Percentiles rank a stretch among this genome's conserved stretches.
These are phyloP conservation scores for Annulohypoxylon maeteangense DNA, from an alignment of 495 filamentous ascomycete genomes.

Conservation along the genomic window DNA sequence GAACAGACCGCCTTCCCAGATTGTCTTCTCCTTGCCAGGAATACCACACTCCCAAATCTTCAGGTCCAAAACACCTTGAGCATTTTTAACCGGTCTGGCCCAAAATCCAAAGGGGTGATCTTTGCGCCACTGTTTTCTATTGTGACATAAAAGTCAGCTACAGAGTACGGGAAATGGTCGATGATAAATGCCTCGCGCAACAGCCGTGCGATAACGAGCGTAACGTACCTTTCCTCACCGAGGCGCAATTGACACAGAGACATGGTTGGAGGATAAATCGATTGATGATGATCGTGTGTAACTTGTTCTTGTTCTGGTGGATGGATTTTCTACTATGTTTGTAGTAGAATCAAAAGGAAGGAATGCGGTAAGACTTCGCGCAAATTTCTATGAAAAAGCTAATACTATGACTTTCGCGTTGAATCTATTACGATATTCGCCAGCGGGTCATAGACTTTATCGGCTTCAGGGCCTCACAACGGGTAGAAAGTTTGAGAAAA, in stretches of 20 bases:
- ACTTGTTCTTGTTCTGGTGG: neutral
- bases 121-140: slow-evolving; percentile 93
- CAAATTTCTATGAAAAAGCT: slow-evolving; percentile 13
- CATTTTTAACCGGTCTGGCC: slow-evolving; percentile 83
- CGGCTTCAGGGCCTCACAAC: neutral
- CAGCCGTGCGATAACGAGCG: neutral
- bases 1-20: slow-evolving; percentile 97
- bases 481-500: neutral
- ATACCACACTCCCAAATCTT: slow-evolving; percentile 98
- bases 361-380: slow-evolving; percentile 3
- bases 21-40: slow-evolving; percentile 92
- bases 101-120: slow-evolving; percentile 99
- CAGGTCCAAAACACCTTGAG: slow-evolving; percentile 84
- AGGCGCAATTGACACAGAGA: slow-evolving; percentile 88
- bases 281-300: neutral
- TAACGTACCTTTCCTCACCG: slow-evolving; percentile 84
- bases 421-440: neutral
- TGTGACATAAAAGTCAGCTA: slow-evolving; percentile 22
- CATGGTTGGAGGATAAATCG: slow-evolving; percentile 63
- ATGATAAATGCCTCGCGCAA: slow-evolving; percentile 2
- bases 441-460: neutral
- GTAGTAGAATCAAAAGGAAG: neutral
- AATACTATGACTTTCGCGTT: slow-evolving; percentile 6
- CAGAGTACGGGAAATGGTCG: slow-evolving; percentile 1
- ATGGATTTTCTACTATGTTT: neutral